Percentiles rank a stretch among this genome's conserved stretches.
These are phyloP conservation scores for Melastoma candidum DNA, from an alignment of 441 rosid species.

Conservation along the genomic window DNA sequence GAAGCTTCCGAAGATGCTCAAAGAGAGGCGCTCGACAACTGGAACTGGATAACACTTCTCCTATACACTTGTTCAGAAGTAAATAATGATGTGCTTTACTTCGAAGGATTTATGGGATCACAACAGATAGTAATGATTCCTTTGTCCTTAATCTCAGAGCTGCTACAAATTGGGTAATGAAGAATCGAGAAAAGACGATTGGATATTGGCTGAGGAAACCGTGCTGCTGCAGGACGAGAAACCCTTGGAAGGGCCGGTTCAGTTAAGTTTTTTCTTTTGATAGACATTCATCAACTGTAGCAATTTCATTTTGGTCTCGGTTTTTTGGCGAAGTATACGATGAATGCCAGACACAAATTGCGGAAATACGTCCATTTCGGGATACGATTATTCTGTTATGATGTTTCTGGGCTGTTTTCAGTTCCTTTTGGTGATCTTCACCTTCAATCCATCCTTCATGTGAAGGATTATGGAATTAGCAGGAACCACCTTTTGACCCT, in stretches of 20 bases:
- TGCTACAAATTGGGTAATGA: constrained; percentile 25
- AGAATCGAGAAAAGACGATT: constrained; percentile 22
- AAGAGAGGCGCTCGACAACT: constrained; percentile 41
- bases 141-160: constrained; percentile 31
- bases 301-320: too few relatives aligned
- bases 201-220: constrained; percentile 53
- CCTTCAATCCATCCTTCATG: constrained; percentile 1
- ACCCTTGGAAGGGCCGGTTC: constrained; percentile 4
- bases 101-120: too few relatives aligned
- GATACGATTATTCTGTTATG: too few relatives aligned
- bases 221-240: constrained; percentile 49
- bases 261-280: too few relatives aligned
- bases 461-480: constrained; percentile 17
- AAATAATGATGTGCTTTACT: background rate
- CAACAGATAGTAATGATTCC: background rate
- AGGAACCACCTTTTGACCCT: constrained; percentile 17
- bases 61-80: constrained; percentile 79
- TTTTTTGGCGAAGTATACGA: too few relatives aligned
- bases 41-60: constrained; percentile 84
- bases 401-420: too few relatives aligned
- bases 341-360: too few relatives aligned
- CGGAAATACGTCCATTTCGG: too few relatives aligned
- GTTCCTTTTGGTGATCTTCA: too few relatives aligned
- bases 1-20: constrained; percentile 44
- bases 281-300: too few relatives aligned